Evolutionary conservation across 129 eudicot species (phyloP).

Genomic region (Heracleum sosnowskyi): DNA sequence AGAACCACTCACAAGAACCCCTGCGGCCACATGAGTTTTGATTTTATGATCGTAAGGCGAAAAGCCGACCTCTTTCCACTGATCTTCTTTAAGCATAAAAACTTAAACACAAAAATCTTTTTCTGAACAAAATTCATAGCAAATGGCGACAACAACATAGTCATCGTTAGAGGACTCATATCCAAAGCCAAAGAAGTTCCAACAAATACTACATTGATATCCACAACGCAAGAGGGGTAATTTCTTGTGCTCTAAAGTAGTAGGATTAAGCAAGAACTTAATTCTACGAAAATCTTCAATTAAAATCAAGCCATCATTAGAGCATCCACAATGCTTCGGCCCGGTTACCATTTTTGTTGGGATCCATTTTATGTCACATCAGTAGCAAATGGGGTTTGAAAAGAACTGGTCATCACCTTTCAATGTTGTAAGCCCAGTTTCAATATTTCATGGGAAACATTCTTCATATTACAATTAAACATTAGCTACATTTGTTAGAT

Average conservation of each 20-base stretch:
- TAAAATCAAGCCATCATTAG: not conserved
- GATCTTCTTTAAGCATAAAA: not conserved
- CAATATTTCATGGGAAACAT: too few species aligned
- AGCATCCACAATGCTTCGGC: too few species aligned
- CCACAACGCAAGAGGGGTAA: not conserved
- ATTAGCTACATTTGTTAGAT: too few species aligned
- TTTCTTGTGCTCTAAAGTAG: not conserved
- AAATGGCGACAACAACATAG: not conserved
- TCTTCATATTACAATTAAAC: too few species aligned
- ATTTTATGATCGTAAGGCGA: not conserved
- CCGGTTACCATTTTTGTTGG: too few species aligned
- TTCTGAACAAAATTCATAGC: too few species aligned
- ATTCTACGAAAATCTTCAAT: not conserved
- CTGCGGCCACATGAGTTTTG: not conserved
- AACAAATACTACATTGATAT: not conserved
- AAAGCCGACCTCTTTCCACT: not conserved
- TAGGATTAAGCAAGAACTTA: not conserved
- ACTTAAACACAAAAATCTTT: not conserved
- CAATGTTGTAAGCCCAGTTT: too few species aligned
- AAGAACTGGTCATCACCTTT: too few species aligned
- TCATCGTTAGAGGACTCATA: not conserved
- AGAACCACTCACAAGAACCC: not conserved
- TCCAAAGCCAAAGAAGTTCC: not conserved
- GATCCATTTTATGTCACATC: too few species aligned
- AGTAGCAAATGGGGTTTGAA: too few species aligned